Evolutionary conservation across 2,329 filamentous ascomycete genomes (phyloP).

Genomic region (Cladosporium sphaerospermum): DNA sequence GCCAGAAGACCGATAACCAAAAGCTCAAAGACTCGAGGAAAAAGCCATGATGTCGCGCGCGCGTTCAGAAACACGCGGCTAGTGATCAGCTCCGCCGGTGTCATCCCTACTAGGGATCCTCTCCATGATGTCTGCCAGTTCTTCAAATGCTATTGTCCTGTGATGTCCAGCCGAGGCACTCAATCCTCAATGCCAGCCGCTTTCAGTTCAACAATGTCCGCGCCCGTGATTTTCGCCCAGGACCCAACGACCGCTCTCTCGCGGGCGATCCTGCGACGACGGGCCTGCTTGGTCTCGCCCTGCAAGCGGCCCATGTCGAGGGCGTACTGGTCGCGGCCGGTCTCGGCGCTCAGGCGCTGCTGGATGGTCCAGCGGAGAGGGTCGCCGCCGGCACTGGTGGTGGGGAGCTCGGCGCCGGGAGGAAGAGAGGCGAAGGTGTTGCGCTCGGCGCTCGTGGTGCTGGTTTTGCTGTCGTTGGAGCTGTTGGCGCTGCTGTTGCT

Average conservation of each 20-base stretch:
- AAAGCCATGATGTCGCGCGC: no score
- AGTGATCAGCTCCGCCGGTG: no score
- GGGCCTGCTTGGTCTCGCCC: conserved; percentile 8
- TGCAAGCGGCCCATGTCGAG: neutral
- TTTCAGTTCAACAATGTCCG: neutral
- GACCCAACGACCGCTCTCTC: conserved; percentile 1
- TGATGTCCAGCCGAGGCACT: no score
- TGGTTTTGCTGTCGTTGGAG: neutral
- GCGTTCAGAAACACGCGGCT: no score
- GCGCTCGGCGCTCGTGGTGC: neutral
- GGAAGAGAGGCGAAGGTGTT: neutral
- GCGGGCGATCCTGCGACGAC: neutral
- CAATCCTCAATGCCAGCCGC: no score
- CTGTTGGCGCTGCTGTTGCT: neutral
- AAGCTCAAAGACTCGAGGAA: no score
- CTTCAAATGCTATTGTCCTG: no score
- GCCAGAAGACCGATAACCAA: no score
- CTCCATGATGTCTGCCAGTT: no score
- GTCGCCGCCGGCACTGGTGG: neutral
- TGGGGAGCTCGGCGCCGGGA: neutral
- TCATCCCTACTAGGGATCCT: no score
- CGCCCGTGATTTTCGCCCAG: neutral
- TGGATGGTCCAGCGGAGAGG: neutral
- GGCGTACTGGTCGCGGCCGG: neutral
- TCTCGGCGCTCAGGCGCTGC: neutral